Percentiles rank a stretch among this genome's conserved stretches.
phyloP scores from a whole-genome alignment of 495 filamentous ascomycete genomes.

The Aspergillus olivimuriae region DNA sequence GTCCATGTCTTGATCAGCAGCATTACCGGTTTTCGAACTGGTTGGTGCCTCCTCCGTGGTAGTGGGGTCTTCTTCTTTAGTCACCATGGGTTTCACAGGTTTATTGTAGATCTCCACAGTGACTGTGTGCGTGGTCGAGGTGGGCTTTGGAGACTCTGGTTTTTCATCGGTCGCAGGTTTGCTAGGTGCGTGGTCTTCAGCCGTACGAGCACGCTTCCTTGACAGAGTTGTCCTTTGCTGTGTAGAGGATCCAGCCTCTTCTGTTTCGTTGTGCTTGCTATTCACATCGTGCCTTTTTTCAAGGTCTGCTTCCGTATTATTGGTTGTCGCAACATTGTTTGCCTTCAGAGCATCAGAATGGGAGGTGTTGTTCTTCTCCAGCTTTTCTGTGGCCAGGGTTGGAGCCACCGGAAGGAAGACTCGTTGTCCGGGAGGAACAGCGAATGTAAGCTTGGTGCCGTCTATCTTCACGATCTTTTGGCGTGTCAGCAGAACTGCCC shows the following conservation, averaged over 20 bases:
- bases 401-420: slow-evolving; percentile 25
- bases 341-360: too few relatives aligned
- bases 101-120: background rate
- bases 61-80: too few relatives aligned
- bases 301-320: too few relatives aligned
- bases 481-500: slow-evolving; percentile 5
- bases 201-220: background rate
- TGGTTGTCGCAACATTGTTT: too few relatives aligned
- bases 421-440: slow-evolving; percentile 38
- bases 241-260: too few relatives aligned
- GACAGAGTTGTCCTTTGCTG: too few relatives aligned
- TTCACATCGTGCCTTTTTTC: too few relatives aligned
- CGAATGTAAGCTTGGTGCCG: slow-evolving; percentile 30
- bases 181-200: background rate
- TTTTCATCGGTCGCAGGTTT: background rate
- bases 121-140: background rate
- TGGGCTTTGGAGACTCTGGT: background rate
- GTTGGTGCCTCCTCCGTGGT: background rate
- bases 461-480: slow-evolving; percentile 33
- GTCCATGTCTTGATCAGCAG: background rate
- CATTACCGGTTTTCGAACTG: background rate
- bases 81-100: background rate
- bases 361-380: slow-evolving; percentile 3
- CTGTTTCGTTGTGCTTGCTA: too few relatives aligned
- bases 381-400: background rate